These are phyloP conservation scores for Ogataea populi-albae DNA, from an alignment of 805 yeast species.

Conservation along the genomic window DNA sequence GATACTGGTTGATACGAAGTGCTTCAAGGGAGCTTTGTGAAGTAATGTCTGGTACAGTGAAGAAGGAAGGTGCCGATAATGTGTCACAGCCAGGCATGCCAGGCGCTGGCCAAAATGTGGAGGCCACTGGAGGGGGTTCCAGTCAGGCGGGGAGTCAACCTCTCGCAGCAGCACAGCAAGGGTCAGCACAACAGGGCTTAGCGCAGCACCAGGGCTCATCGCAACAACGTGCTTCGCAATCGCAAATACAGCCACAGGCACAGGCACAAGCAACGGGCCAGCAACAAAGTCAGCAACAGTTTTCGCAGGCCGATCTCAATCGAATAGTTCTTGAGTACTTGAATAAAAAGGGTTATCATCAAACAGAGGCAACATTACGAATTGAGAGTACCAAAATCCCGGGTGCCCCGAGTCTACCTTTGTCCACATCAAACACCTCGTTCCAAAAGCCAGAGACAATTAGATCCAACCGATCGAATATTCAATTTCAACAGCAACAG, in stretches of 20 bases:
- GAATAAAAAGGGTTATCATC: conserved; percentile 89
- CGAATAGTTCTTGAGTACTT: conserved; percentile 89
- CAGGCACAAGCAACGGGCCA: too few relatives aligned
- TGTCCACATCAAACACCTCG: conserved; percentile 44
- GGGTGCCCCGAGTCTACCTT: conserved; percentile 46
- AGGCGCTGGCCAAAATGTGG: too few relatives aligned
- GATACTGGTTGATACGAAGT: too few relatives aligned
- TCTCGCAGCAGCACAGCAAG: conserved; percentile 6
- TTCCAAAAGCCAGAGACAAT: conserved; percentile 32
- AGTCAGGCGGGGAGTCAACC: too few relatives aligned
- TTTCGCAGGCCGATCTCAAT: conserved; percentile 84
- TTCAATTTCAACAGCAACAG: conserved; percentile 30
- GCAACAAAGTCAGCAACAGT: conserved; percentile 25
- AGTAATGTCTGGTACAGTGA: conserved; percentile 17
- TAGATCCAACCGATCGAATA: conserved; percentile 35
- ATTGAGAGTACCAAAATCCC: conserved; percentile 73
- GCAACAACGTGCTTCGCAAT: conserved; percentile 8
- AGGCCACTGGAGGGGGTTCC: too few relatives aligned
- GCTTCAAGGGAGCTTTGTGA: too few relatives aligned
- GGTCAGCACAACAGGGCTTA: conserved; percentile 8
- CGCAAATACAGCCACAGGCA: conserved; percentile 12
- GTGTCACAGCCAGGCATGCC: conserved; percentile 5
- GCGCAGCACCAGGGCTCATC: conserved; percentile 14
- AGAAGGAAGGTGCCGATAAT: conserved; percentile 15
- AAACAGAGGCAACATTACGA: conserved; percentile 91